Percentiles rank a stretch among this genome's conserved stretches.
phyloP scores from a whole-genome alignment of 495 filamentous ascomycete genomes.

The Penicillium verhagenii region DNA sequence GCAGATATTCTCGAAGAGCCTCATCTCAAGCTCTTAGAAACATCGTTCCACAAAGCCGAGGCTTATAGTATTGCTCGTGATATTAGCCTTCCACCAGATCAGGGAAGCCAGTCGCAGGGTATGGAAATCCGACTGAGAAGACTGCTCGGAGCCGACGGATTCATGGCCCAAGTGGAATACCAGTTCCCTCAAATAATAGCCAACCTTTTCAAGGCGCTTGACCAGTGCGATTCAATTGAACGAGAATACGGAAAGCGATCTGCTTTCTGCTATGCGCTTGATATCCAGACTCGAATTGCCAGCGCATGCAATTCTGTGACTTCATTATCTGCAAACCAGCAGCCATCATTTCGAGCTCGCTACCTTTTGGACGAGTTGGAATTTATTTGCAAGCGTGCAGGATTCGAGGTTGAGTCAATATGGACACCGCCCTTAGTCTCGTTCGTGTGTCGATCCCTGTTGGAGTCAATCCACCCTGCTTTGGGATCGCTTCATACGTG shows the following conservation, averaged over 20 bases:
- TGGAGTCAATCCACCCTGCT: constrained; percentile 81
- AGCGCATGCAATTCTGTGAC: constrained; percentile 58
- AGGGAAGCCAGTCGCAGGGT: constrained; percentile 50
- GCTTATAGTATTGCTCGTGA: constrained; percentile 85
- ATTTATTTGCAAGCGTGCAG: constrained; percentile 69
- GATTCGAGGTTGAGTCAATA: constrained; percentile 59
- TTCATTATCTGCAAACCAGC: constrained; percentile 68
- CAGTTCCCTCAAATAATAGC: constrained; percentile 77
- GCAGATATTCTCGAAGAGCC: constrained; percentile 54
- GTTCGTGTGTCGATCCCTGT: constrained; percentile 71
- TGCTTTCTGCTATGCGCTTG: constrained; percentile 54
- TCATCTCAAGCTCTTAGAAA: constrained; percentile 55
- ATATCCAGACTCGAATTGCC: constrained; percentile 66
- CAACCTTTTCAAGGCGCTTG: constrained; percentile 64
- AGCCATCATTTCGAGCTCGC: constrained; percentile 80
- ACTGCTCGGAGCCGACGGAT: constrained; percentile 64
- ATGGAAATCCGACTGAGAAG: constrained; percentile 70
- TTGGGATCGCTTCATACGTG: constrained; percentile 84
- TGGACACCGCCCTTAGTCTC: constrained; percentile 77
- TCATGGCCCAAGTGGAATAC: constrained; percentile 55
- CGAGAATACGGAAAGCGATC: constrained; percentile 66
- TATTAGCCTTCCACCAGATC: constrained; percentile 57
- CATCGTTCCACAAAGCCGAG: constrained; percentile 75
- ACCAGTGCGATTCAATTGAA: constrained; percentile 75
- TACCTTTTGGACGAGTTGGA: constrained; percentile 71